These are phyloP conservation scores for Aristolochia contorta DNA, from an alignment of 164 flowering plant species.

Conservation along the genomic window DNA sequence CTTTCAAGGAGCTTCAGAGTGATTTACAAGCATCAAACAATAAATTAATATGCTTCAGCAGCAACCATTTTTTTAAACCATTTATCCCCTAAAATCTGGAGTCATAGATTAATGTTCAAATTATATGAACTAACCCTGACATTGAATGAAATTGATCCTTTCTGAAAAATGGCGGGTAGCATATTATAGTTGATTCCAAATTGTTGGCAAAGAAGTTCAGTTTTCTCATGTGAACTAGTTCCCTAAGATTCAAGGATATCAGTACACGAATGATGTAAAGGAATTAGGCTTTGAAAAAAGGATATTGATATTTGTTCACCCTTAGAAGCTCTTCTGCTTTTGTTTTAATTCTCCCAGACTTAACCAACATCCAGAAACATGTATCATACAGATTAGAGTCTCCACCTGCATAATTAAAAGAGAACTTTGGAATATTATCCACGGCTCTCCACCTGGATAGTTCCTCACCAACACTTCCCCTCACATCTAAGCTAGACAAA, in stretches of 20 bases:
- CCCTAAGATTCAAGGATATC: constrained; percentile 30
- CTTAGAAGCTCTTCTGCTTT: constrained; percentile 62
- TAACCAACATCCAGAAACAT: constrained; percentile 87
- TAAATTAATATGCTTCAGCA: not conserved
- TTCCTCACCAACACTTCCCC: too few relatives aligned
- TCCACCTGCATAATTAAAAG: constrained; percentile 29
- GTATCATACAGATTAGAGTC: constrained; percentile 88
- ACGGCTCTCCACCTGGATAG: too few relatives aligned
- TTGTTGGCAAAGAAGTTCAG: constrained; percentile 36
- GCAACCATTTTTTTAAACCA: too few relatives aligned
- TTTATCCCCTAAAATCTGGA: not conserved
- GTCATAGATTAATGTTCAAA: not conserved
- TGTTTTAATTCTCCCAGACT: constrained; percentile 63
- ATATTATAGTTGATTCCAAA: too few relatives aligned
- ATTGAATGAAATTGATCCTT: constrained; percentile 61
- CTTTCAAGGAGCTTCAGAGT: too few relatives aligned
- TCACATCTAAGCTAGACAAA: too few relatives aligned
- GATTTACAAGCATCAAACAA: not conserved
- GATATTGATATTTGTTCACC: constrained; percentile 19
- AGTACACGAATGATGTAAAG: not conserved
- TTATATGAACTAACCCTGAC: constrained; percentile 22
- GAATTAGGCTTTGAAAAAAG: not conserved
- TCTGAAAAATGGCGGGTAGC: too few relatives aligned
- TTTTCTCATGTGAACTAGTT: constrained; percentile 62
- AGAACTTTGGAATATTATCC: too few relatives aligned